Evolutionary conservation across 768 basidiomycete species (phyloP).

Genomic region (Serendipita sp.): DNA sequence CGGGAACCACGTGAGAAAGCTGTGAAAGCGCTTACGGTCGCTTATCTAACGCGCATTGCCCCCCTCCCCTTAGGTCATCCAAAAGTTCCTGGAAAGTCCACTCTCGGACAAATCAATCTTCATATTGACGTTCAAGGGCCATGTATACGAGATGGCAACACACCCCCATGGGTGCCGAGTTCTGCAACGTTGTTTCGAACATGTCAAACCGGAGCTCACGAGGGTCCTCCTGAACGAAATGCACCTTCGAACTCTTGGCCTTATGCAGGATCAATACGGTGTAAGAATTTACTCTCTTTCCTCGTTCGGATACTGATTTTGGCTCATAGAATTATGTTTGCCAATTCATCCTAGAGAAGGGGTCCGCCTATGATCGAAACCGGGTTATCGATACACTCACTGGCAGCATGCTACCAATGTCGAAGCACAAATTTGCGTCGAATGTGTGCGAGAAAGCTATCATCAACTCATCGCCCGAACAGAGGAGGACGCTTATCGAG

Average conservation of each 20-base stretch:
- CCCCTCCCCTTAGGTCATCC: constrained; percentile 42
- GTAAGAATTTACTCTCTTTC: constrained; percentile 26
- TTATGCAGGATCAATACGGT: constrained; percentile 88
- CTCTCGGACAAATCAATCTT: constrained; percentile 61
- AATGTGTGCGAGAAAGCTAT: constrained; percentile 93
- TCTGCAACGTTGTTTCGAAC: constrained; percentile 80
- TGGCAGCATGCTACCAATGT: constrained; percentile 63
- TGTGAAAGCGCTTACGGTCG: neutral
- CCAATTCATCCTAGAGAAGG: constrained; percentile 80
- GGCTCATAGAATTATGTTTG: constrained; percentile 72
- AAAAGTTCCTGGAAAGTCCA: constrained; percentile 75
- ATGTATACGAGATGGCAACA: constrained; percentile 63
- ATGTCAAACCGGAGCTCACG: constrained; percentile 51
- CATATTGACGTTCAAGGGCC: constrained; percentile 55
- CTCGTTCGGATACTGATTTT: constrained; percentile 9
- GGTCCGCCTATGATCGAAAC: constrained; percentile 48
- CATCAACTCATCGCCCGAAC: constrained; percentile 42
- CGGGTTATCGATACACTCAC: constrained; percentile 50
- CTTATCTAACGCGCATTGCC: neutral
- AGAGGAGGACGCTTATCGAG: constrained; percentile 53
- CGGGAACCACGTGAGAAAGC: constrained; percentile 75
- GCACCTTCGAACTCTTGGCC: constrained; percentile 43
- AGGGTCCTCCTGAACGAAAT: constrained; percentile 69
- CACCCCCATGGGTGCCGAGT: constrained; percentile 93
- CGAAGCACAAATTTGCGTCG: constrained; percentile 83